Evolutionary conservation across 768 basidiomycete genomes (phyloP).

Genomic region (Tricholoma matsutake): DNA sequence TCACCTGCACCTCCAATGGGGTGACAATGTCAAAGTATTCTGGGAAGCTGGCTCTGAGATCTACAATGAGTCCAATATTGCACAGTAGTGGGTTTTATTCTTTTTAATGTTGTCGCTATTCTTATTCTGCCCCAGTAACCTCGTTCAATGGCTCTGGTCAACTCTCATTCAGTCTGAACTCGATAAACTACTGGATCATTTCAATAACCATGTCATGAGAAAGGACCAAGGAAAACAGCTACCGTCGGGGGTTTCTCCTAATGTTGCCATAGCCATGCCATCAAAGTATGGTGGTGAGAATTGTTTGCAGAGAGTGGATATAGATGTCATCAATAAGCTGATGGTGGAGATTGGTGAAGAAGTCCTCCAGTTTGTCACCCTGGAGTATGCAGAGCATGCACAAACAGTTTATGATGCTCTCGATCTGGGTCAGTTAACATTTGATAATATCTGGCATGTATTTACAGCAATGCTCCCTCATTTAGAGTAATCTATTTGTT

Average conservation of each 20-base stretch:
- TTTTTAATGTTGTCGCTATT: background rate
- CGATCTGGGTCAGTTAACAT: background rate
- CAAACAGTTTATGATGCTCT: constrained; percentile 3
- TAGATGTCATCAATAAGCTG: constrained; percentile 1
- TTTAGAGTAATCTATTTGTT: too few relatives aligned
- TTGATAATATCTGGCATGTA: constrained; percentile 5
- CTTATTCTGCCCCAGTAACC: constrained; percentile 13
- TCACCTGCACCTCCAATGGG: constrained; percentile 23
- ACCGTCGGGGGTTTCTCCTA: background rate
- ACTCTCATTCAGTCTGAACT: constrained; percentile 7
- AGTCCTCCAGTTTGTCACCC: background rate
- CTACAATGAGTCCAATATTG: constrained; percentile 4
- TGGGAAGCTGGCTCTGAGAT: constrained; percentile 20
- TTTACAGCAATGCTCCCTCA: constrained; percentile 6
- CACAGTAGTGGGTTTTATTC: background rate
- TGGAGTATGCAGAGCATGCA: background rate
- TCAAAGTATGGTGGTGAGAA: background rate
- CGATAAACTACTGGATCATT: constrained; percentile 12
- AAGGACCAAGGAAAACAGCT: constrained; percentile 3
- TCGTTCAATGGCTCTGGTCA: constrained; percentile 11
- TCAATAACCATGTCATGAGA: constrained; percentile 18
- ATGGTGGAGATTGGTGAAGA: constrained; percentile 20
- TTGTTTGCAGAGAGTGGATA: background rate
- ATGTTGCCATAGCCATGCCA: background rate
- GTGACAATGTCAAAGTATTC: constrained; percentile 25